phyloP scores from a whole-genome alignment of 106 monocot genomes.

The Dactylorhiza incarnata region DNA sequence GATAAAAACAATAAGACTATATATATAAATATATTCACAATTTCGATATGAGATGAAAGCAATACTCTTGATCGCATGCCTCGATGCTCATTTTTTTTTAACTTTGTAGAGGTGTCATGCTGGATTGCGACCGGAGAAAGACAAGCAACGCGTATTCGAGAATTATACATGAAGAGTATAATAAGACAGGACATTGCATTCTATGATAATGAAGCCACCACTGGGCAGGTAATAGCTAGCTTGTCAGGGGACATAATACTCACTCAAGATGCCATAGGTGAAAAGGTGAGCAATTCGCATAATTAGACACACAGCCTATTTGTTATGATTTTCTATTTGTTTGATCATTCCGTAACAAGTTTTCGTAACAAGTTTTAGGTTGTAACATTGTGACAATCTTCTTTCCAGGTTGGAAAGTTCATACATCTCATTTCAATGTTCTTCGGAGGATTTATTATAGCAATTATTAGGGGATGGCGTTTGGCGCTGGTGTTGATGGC shows the following conservation, averaged over 20 bases:
- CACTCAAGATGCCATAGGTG: background rate
- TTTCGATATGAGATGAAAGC: too few species aligned
- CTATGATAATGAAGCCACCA: background rate
- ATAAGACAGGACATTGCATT: background rate
- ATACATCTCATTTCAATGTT: background rate
- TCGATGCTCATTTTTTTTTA: too few species aligned
- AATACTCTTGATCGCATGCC: too few species aligned
- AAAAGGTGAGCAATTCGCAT: background rate
- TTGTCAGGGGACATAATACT: background rate
- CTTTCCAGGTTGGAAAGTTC: background rate
- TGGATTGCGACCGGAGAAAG: constrained; percentile 1
- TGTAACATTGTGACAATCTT: background rate
- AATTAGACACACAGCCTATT: too few species aligned
- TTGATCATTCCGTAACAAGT: too few species aligned
- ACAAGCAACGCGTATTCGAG: background rate
- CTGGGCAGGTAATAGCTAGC: background rate
- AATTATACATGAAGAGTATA: background rate
- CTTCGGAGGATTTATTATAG: background rate
- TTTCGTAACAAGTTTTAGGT: too few species aligned
- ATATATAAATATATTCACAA: too few species aligned
- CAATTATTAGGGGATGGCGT: background rate
- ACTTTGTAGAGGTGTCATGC: background rate
- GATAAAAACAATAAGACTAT: too few species aligned
- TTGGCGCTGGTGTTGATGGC: background rate
- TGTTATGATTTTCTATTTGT: too few species aligned